A percentile compares a stretch with the other conserved stretches of the same genome.
Conservation (phyloP, 352 stramenopile species). For the Phytophthora hybrid region DNA sequence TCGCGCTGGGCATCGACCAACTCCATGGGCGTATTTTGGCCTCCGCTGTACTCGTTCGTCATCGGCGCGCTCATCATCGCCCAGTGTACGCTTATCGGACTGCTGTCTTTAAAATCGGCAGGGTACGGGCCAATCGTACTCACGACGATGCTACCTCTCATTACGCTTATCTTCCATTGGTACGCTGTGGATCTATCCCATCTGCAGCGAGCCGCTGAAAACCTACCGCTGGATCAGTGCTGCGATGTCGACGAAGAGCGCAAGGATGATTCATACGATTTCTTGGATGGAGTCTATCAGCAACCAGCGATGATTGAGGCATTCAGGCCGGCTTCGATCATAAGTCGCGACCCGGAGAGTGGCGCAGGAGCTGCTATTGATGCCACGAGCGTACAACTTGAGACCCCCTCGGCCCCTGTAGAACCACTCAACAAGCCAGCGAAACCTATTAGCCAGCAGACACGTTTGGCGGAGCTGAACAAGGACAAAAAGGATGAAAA, state of each 20-base stretch:
- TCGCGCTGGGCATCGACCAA: constrained; percentile 64
- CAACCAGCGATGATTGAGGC: constrained; percentile 69
- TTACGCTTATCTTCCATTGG: constrained; percentile 73
- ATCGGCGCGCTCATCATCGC: constrained; percentile 67
- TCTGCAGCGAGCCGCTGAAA: constrained; percentile 55
- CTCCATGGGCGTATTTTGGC: constrained; percentile 74
- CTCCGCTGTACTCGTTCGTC: constrained; percentile 72
- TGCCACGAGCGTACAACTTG: constrained; percentile 25
- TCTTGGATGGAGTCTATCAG: constrained; percentile 74
- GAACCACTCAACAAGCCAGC: constrained; percentile 29
- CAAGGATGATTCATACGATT: constrained; percentile 61
- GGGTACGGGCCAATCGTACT: constrained; percentile 54
- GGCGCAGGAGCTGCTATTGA: constrained; percentile 29
- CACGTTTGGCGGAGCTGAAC: constrained; percentile 52
- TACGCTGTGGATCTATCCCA: constrained; percentile 65
- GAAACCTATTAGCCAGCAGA: constrained; percentile 45
- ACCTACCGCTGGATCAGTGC: constrained; percentile 71
- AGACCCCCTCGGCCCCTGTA: constrained; percentile 13
- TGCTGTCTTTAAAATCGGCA: constrained; percentile 74
- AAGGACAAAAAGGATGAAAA: constrained; percentile 43
- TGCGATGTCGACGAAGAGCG: constrained; percentile 69
- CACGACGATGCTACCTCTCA: constrained; percentile 51
- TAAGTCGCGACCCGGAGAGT: constrained; percentile 30
- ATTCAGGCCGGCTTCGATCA: constrained; percentile 41
- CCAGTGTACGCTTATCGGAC: constrained; percentile 69